These are phyloP conservation scores for Discostella stelligeroides DNA, from an alignment of 108 stramenopile species.

Conservation along the genomic window DNA sequence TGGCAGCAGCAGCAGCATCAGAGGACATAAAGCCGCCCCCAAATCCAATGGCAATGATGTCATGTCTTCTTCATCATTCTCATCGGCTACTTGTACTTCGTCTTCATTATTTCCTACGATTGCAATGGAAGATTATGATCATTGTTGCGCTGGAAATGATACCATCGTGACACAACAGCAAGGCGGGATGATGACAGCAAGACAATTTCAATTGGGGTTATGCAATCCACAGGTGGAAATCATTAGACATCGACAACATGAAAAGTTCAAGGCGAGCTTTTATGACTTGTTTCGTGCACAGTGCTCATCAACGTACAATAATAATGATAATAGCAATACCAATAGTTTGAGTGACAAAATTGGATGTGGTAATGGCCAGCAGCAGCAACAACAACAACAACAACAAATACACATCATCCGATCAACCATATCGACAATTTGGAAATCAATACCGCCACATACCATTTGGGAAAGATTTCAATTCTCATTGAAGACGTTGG, in stretches of 20 bases:
- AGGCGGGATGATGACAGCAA: too few relatives aligned
- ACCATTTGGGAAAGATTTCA: slow-evolving; percentile 69
- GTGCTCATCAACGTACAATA: neutral
- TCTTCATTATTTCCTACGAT: slow-evolving; percentile 59
- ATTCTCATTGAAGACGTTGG: slow-evolving; percentile 43
- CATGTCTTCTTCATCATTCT: slow-evolving; percentile 12
- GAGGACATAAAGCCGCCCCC: neutral
- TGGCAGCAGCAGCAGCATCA: neutral
- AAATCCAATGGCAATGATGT: neutral
- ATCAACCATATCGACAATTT: slow-evolving; percentile 27
- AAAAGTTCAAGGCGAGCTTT: slow-evolving; percentile 71
- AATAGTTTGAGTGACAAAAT: neutral
- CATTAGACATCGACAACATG: slow-evolving; percentile 66
- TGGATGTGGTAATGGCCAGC: slow-evolving; percentile 14
- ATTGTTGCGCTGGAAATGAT: neutral
- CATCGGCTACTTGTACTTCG: slow-evolving; percentile 4
- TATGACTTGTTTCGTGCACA: slow-evolving; percentile 42
- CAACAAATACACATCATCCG: slow-evolving; percentile 17
- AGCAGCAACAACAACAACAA: neutral
- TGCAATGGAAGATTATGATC: neutral
- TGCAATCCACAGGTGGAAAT: slow-evolving; percentile 75
- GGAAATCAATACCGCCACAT: slow-evolving; percentile 61
- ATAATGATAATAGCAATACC: neutral
- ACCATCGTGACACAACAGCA: neutral
- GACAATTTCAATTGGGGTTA: neutral